phyloP scores from a whole-genome alignment of 169 alveolate genomes.

The Besnoitia besnoiti region DNA sequence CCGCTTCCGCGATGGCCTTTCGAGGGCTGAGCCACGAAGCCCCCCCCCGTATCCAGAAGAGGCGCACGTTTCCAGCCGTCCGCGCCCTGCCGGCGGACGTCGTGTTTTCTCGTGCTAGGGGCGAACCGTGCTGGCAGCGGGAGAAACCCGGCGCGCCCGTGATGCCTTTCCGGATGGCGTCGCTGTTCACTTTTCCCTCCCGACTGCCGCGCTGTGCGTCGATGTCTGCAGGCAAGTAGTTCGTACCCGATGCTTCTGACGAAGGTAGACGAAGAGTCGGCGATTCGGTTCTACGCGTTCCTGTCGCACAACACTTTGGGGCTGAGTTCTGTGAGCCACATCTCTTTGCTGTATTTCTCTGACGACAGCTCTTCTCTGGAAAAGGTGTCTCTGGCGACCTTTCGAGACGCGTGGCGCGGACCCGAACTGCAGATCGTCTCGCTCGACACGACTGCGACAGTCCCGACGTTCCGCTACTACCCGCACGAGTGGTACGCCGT shows the following conservation, averaged over 20 bases:
- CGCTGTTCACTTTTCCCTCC: background rate
- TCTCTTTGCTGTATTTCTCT: background rate
- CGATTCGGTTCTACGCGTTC: conserved; percentile 24
- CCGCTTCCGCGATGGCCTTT: too few species aligned
- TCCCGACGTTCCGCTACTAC: conserved; percentile 39
- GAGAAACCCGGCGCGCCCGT: too few species aligned
- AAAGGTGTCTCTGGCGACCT: conserved; percentile 21
- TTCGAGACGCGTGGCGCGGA: conserved; percentile 38
- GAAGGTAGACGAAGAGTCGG: conserved; percentile 28
- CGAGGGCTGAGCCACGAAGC: too few species aligned
- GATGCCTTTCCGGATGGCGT: background rate
- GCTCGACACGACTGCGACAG: conserved; percentile 55
- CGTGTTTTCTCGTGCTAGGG: too few species aligned
- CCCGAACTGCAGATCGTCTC: conserved; percentile 42
- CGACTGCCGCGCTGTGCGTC: background rate
- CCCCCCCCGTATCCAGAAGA: too few species aligned
- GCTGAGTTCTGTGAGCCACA: background rate
- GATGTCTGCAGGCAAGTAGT: background rate
- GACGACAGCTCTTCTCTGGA: background rate
- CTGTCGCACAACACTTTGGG: background rate
- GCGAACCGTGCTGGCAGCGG: too few species aligned
- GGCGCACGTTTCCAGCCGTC: too few species aligned
- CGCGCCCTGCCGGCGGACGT: too few species aligned
- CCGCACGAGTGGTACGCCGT: conserved; percentile 58
- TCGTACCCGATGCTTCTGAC: conserved; percentile 48